phyloP scores from a whole-genome alignment of 106 monocot species.

The Acorus calamus region DNA sequence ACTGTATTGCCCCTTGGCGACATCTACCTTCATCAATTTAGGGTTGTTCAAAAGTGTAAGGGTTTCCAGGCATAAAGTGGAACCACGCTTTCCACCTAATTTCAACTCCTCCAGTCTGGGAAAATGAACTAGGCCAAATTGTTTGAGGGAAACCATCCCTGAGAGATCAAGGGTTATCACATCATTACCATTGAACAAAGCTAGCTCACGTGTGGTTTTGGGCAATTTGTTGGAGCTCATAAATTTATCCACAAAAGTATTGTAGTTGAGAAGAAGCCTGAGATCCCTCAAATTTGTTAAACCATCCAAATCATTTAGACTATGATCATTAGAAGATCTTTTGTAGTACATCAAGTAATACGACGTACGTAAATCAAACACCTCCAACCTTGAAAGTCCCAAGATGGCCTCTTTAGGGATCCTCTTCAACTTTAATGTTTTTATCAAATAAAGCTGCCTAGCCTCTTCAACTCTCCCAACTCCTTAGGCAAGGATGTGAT shows the following conservation, averaged over 20 bases:
- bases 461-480: constrained; percentile 1
- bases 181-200: too few species aligned
- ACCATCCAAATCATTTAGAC: too few species aligned
- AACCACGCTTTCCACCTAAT: not conserved
- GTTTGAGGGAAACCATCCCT: not conserved
- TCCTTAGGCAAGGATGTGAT: constrained; percentile 1
- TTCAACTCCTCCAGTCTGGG: not conserved
- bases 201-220: not conserved
- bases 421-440: not conserved
- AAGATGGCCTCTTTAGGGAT: not conserved
- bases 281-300: too few species aligned
- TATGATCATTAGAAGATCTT: not conserved
- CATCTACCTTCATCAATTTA: too few species aligned
- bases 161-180: not conserved
- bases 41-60: not conserved
- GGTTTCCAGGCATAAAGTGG: not conserved
- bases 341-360: not conserved
- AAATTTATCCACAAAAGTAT: not conserved
- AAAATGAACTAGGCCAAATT: not conserved
- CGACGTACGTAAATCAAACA: not conserved
- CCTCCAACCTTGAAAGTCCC: not conserved
- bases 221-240: not conserved
- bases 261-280: too few species aligned
- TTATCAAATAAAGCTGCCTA: constrained; percentile 1
- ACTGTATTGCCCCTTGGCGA: too few species aligned